Base-by-base conservation (phyloP, 768 basidiomycete species). In the Amanita rimosa region DNA sequence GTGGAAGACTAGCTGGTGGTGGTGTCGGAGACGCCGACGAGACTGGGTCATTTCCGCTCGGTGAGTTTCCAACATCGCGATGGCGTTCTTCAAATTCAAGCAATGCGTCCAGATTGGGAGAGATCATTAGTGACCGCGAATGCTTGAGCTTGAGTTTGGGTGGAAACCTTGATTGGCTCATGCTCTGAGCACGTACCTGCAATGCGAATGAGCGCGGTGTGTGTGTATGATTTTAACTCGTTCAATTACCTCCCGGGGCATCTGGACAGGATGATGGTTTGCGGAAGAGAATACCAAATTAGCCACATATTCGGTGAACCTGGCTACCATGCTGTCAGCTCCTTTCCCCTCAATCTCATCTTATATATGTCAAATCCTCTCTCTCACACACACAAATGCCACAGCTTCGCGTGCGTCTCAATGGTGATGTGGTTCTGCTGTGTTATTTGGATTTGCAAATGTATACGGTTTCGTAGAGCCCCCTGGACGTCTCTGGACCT, bases 101-200 rank as follows among this genome's bases (percentile, higher is more conserved):
- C 6, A 81, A 55, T 21, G 78, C 79, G 52, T 81, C 74, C 40
- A 80, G 70, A 54, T 81, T 71, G 0, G 79, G 73, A 2, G 77
- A 80, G 45, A 81, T 81, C 9, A 69, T 62, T 40, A 80, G 59
- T 0, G 69, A 62, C 36, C 48, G 59, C 41, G 60, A 57, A 48
- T 26, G 36, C 19, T 31, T 48, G 38, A 24, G 29, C 6, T 33
- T 40, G 21, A 2, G 29, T 5, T 5, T 3, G 5, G 22, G n/a
- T n/a, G n/a, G n/a, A n/a, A n/a, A n/a, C n/a, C n/a, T 24, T 24
- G 22, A 24, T 29, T 21, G 17, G 21, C 29, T 34, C 17, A 16
- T 9, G n/a, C 10, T 22, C 3, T 31, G 11, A 4, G 19, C 17
- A 17, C 17, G 5, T 17, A 16, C 24, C 34, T 45, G 29, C 29